phyloP scores from a whole-genome alignment of 768 basidiomycete species.

The Pleurotus eryngii region DNA sequence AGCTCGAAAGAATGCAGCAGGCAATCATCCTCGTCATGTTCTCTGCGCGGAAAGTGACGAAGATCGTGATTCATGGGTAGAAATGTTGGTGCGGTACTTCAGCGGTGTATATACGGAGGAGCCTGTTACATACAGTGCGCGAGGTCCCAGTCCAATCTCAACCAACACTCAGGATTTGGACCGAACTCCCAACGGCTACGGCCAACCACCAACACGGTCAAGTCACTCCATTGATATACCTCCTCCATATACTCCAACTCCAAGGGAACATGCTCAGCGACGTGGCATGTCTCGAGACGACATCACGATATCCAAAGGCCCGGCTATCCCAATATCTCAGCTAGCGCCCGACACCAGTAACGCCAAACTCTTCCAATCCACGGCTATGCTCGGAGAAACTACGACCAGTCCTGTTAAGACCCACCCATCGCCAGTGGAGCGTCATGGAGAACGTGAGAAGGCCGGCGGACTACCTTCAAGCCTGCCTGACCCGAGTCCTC shows the following conservation, averaged over 20 bases:
- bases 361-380: slow-evolving; percentile 56
- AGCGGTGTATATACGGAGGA: slow-evolving; percentile 80
- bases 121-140: slow-evolving; percentile 32
- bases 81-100: slow-evolving; percentile 86
- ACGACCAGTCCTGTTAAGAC: slow-evolving; percentile 53
- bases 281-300: slow-evolving; percentile 58
- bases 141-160: slow-evolving; percentile 24
- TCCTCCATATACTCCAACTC: slow-evolving; percentile 16
- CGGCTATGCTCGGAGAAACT: slow-evolving; percentile 17
- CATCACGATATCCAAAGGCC: slow-evolving; percentile 42
- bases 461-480: slow-evolving; percentile 32
- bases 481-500: slow-evolving; percentile 51
- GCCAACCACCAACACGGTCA: slow-evolving; percentile 37
- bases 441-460: slow-evolving; percentile 20
- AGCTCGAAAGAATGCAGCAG: slow-evolving; percentile 68
- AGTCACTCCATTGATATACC: slow-evolving; percentile 47
- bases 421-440: slow-evolving; percentile 45
- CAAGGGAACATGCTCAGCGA: slow-evolving; percentile 28
- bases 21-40: slow-evolving; percentile 79
- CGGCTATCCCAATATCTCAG: slow-evolving; percentile 54
- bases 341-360: slow-evolving; percentile 52
- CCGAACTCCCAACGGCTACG: slow-evolving; percentile 30
- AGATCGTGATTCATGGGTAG: slow-evolving; percentile 94
- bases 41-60: slow-evolving; percentile 94
- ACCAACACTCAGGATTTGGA: slow-evolving; percentile 23